phyloP scores from a whole-genome alignment of 208 protist genomes.

The Zelonia costaricensis region DNA sequence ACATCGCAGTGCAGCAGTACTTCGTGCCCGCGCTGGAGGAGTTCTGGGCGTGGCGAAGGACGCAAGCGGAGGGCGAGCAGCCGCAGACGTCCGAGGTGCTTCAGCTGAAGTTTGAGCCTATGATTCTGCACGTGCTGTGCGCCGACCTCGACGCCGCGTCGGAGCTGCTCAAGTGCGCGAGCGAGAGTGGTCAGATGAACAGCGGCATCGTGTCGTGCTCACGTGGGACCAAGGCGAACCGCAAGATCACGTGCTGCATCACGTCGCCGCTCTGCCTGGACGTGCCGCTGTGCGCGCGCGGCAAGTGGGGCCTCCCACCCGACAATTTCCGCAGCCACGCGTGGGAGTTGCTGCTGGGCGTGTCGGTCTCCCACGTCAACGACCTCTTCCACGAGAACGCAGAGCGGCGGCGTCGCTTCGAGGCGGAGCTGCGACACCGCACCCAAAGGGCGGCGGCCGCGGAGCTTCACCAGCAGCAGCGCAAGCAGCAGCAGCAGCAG shows the following conservation, averaged over 20 bases:
- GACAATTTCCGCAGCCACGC: constrained; percentile 14
- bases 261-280: constrained; percentile 71
- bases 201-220: constrained; percentile 78
- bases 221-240: constrained; percentile 41
- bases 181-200: constrained; percentile 74
- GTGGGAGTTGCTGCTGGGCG: constrained; percentile 42
- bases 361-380: constrained; percentile 50
- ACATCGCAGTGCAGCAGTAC: constrained; percentile 4
- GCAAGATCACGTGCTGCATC: constrained; percentile 81
- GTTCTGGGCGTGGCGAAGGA: constrained; percentile 51
- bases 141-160: constrained; percentile 52
- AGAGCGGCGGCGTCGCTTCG: constrained; percentile 50
- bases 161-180: constrained; percentile 67
- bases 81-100: constrained; percentile 57
- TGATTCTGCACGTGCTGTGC: constrained; percentile 83
- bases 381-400: constrained; percentile 63
- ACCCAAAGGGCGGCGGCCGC: too few species aligned
- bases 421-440: constrained; percentile 10
- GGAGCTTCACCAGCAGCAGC: too few species aligned
- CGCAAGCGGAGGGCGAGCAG: constrained; percentile 12
- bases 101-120: constrained; percentile 86
- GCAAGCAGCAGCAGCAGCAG: too few species aligned
- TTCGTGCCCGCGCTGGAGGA: constrained; percentile 40
- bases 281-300: constrained; percentile 52
- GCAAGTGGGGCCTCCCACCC: constrained; percentile 44